Base-by-base conservation (phyloP, 2,329 filamentous ascomycete genomes). In the Aspergillus sp. region DNA sequence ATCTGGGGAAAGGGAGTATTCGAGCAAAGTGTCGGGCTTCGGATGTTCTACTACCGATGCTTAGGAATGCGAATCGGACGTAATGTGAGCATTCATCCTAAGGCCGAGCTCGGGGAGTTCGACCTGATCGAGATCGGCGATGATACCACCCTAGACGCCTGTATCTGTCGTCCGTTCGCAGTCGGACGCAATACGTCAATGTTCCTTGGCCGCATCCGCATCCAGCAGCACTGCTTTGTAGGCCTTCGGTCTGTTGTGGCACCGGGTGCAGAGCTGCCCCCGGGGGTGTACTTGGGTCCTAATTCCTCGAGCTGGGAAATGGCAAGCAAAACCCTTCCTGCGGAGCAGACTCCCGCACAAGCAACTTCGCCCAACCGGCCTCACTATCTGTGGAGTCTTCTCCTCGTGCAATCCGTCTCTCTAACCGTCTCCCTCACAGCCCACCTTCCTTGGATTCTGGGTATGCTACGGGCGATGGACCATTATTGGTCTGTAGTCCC, bases 301-400 rank as follows among this genome's bases (percentile, higher is more conserved):
- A 83, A 82, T 63, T 82, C 80, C 1, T 82, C 80, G 0, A 82
- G 79, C 60, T 82, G 80, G 78, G 81, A 83, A 59, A 36, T 24
- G 22, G 7, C 22, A 24, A 24, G 7, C 22, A 24, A 24, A 7
- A 7, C 22, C 4, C 4, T 7, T 7, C 22, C 22, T 24, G 3
- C 22, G 22, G 7, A 24, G 7, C 4, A 24, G 22, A 7, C 22
- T 24, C 7, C 22, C 22, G 4, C 22, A 24, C 22, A 24, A 24
- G 22, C 22, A 24, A 7, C 22, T 24, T 24, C 7, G 7, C 22
- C 7, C 22, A 7, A 7, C 22, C 22, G 22, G 22, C 7, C 3
- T 24, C 22, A 24, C 22, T 24, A 24, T 24, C 22, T 24, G 22
- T 24, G 22, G 22, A 24, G 22, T 7, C 22, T 24, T 24, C n/a